Evolutionary conservation across 2,329 filamentous ascomycete genomes (phyloP).

Genomic region (Fonsecaea erecta): DNA sequence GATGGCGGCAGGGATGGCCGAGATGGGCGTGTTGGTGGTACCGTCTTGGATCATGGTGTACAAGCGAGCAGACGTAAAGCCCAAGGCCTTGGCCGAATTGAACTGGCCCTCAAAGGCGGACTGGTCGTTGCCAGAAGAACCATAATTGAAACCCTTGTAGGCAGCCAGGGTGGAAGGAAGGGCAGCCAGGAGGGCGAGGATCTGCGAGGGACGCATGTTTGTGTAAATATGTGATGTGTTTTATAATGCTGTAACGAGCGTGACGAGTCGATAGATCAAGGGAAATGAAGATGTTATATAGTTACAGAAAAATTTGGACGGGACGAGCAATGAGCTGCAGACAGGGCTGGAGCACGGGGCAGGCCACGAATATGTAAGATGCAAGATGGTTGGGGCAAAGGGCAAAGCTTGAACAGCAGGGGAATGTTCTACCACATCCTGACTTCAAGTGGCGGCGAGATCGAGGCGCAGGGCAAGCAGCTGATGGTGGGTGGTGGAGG

Average conservation of each 20-base stretch:
- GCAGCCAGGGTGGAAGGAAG: slow-evolving; percentile 39
- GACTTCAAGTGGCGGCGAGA: slow-evolving; percentile 19
- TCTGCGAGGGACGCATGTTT: slow-evolving; percentile 40
- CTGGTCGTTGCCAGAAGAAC: slow-evolving; percentile 48
- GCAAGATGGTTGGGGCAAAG: slow-evolving; percentile 6
- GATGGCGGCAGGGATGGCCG: slow-evolving; percentile 81
- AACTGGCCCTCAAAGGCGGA: slow-evolving; percentile 53
- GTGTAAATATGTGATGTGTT: slow-evolving; percentile 9
- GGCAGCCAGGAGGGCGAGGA: slow-evolving; percentile 42
- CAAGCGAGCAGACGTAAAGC: slow-evolving; percentile 55
- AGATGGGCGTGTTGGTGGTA: slow-evolving; percentile 67
- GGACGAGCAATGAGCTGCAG: neutral
- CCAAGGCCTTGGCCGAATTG: slow-evolving; percentile 50
- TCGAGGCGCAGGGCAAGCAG: slow-evolving; percentile 22
- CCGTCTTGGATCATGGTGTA: slow-evolving; percentile 69
- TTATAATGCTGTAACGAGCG: slow-evolving; percentile 12
- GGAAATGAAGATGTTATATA: slow-evolving; percentile 3
- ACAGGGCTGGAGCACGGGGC: neutral
- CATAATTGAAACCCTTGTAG: slow-evolving; percentile 56
- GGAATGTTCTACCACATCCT: neutral
- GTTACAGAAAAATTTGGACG: neutral
- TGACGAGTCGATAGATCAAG: slow-evolving; percentile 1
- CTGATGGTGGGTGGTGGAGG: neutral
- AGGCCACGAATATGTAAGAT: slow-evolving; percentile 1
- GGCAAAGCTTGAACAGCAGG: neutral